Evolutionary conservation across 352 stramenopile genomes (phyloP).

Genomic region (Pythium rishiriense): DNA sequence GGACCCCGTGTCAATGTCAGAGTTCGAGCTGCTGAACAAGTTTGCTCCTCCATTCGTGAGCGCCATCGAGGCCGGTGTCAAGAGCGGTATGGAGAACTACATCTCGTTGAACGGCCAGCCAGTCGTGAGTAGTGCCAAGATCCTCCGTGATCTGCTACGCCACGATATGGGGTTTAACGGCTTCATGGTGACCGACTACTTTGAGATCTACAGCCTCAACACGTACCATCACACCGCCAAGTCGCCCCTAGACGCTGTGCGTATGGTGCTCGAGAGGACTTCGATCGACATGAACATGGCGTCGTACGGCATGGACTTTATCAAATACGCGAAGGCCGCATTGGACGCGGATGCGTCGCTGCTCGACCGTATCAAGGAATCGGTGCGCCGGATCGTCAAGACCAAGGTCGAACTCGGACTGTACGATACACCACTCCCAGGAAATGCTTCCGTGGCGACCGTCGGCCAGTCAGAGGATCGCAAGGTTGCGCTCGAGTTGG

Average conservation of each 20-base stretch:
- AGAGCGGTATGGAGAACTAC: conserved; percentile 95
- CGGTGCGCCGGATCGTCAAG: conserved; percentile 26
- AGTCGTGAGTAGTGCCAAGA: conserved; percentile 81
- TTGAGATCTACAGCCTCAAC: conserved; percentile 74
- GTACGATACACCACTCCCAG: conserved; percentile 27
- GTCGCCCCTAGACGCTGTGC: conserved; percentile 37
- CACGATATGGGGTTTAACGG: conserved; percentile 68
- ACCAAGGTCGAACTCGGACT: conserved; percentile 33
- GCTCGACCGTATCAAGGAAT: conserved; percentile 20
- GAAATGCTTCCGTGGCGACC: conserved; percentile 29
- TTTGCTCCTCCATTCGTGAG: conserved; percentile 83
- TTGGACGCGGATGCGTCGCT: conserved; percentile 26
- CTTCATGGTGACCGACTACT: conserved; percentile 79
- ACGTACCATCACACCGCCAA: conserved; percentile 54
- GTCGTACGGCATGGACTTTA: conserved; percentile 32
- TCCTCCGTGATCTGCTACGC: conserved; percentile 44
- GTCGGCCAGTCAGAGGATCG: conserved; percentile 26
- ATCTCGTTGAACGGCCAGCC: conserved; percentile 91
- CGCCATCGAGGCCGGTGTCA: conserved; percentile 74
- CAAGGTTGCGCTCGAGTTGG: conserved; percentile 27
- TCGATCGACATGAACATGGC: conserved; percentile 87
- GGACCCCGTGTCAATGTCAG: conserved; percentile 61
- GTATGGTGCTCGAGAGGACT: conserved; percentile 49
- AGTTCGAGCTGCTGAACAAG: conserved; percentile 84
- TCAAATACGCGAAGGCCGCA: conserved; percentile 26